Base-by-base conservation (phyloP, 441 rosid species). In the Erysimum cheiri region DNA sequence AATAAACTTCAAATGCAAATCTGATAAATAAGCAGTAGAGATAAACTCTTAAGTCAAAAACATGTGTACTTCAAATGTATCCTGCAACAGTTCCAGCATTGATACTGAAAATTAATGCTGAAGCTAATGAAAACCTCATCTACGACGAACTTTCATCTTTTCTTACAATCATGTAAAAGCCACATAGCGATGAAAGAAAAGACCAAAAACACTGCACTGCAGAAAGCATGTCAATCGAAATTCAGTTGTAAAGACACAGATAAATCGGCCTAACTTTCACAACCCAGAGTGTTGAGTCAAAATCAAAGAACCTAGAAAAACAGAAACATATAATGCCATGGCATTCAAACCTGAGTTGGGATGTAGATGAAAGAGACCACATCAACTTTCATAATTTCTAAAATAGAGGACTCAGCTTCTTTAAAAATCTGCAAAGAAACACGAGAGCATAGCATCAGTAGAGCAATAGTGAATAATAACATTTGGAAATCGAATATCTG, bases 341-440 rank as follows among this genome's bases (percentile, higher is more conserved):
- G 52, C 64, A 78, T 54, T 14, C 85, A 77, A 69, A 88, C 98
- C 96, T 91, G 89, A 65, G 83, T 7, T 44, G 97, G 97, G 71
- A 96, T 77, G 85, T 88, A 89, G 75, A 91, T 80, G 68, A 84
- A 87, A 46, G 97, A 93, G 72, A 80, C 75, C 75, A 88, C 83
- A 68, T 83, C 91, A 71, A 91, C 88, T 87, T 91, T 96, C 88
- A 91, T 74, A 71, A 96, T 96, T 86, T 96, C 98, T 82, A 93
- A 69, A 71, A 91, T 63, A 33, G 98, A 93, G 77, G 85, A 75
- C 74, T 86, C 90, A 36, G 82, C 90, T 82, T 90, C 98, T 80
- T 86, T 93, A 66, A 91, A 78, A 77, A 96, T 82, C 99, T 96
- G 91, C 81, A 87, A 86, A 54, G 75, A 70, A 60, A 36, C 50